phyloP scores from a whole-genome alignment of 2,329 filamentous ascomycete species.

The Bipolaris victoriae region DNA sequence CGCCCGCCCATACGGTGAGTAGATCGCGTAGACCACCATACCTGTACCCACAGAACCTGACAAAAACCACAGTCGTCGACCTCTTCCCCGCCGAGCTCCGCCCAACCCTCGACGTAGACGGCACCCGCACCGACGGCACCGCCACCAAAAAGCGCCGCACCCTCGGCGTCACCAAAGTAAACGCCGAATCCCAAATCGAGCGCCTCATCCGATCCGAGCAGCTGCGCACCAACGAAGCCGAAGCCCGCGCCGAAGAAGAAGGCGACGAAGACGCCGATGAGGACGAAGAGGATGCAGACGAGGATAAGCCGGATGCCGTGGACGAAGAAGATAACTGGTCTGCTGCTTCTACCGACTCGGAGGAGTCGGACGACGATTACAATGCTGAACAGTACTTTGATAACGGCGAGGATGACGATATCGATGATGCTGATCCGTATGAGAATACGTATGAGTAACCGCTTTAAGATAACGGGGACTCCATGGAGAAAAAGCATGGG shows the following conservation, averaged over 20 bases:
- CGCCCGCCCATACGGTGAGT: conserved; percentile 62
- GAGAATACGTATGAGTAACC: conserved; percentile 45
- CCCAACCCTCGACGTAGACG: conserved; percentile 61
- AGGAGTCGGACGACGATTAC: conserved; percentile 70
- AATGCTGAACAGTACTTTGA: conserved; percentile 64
- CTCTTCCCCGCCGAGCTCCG: conserved; percentile 66
- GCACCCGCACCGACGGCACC: conserved; percentile 26
- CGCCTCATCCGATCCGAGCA: conserved; percentile 55
- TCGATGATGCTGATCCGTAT: conserved; percentile 46
- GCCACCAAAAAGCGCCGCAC: conserved; percentile 42
- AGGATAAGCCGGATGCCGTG: conserved; percentile 59
- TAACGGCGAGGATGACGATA: conserved; percentile 58
- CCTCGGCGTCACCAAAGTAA: conserved; percentile 43
- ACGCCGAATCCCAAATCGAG: conserved; percentile 40
- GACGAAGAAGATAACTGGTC: conserved; percentile 63
- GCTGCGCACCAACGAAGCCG: conserved; percentile 53
- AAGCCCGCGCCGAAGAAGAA: conserved; percentile 52
- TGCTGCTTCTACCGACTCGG: conserved; percentile 64
- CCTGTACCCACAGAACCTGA: conserved; percentile 9
- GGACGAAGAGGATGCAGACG: conserved; percentile 54
- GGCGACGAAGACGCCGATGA: conserved; percentile 54
- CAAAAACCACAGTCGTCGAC: conserved; percentile 54
- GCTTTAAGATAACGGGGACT: background rate
- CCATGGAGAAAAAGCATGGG: background rate
- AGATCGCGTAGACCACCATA: background rate